phyloP scores from a whole-genome alignment of 23 red algal species.

The Gracilaria caudata region DNA sequence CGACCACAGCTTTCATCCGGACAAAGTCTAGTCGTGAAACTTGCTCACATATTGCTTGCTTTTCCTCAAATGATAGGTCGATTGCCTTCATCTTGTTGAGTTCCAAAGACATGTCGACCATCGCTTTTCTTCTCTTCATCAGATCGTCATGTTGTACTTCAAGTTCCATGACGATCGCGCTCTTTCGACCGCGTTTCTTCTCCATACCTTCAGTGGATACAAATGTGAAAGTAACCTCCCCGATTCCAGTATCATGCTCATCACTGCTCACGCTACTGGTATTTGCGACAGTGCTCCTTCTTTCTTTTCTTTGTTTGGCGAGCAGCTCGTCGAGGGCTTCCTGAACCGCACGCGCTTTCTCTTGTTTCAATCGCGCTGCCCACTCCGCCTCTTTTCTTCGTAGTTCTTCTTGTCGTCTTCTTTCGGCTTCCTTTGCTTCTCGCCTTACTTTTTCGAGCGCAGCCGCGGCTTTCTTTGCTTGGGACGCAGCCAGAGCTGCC shows the following conservation, averaged over 20 bases:
- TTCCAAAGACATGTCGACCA: constrained; percentile 37
- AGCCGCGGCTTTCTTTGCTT: constrained; percentile 26
- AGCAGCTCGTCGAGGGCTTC: constrained; percentile 37
- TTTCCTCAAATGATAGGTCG: constrained; percentile 43
- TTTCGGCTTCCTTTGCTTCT: constrained; percentile 40
- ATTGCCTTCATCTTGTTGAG: constrained; percentile 42
- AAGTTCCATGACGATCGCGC: constrained; percentile 52
- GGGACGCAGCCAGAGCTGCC: constrained; percentile 21
- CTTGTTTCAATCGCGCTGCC: constrained; percentile 21
- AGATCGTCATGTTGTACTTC: constrained; percentile 58
- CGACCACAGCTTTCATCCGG: constrained; percentile 54
- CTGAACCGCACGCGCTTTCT: constrained; percentile 23
- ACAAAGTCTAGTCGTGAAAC: constrained; percentile 57
- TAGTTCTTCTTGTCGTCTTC: constrained; percentile 35
- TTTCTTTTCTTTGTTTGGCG: constrained; percentile 22
- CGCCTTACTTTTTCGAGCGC: constrained; percentile 38
- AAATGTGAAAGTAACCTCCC: constrained; percentile 62
- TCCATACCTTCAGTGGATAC: constrained; percentile 69
- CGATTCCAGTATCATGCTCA: constrained; percentile 40
- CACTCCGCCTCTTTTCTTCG: constrained; percentile 20
- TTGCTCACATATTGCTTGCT: constrained; percentile 17
- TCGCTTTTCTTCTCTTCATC: constrained; percentile 49
- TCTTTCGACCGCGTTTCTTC: constrained; percentile 69
- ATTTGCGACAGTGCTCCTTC: constrained; percentile 9
- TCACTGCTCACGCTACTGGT: constrained; percentile 67